phyloP scores from a whole-genome alignment of 2,329 filamentous ascomycete species.

The Apiospora hydei region DNA sequence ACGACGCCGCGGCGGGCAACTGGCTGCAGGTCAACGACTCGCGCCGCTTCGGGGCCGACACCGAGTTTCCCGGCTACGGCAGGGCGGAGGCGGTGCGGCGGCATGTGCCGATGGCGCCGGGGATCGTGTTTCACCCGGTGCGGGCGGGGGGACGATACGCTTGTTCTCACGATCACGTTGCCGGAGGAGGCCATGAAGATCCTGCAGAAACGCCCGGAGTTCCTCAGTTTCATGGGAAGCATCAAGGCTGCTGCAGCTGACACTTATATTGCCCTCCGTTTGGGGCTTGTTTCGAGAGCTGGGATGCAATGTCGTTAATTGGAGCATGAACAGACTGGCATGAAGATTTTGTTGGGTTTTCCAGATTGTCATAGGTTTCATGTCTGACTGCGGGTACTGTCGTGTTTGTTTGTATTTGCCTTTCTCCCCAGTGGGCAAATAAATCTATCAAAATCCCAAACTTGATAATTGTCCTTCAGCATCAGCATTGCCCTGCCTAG shows the following conservation, averaged over 20 bases:
- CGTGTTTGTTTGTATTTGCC: no score
- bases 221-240: neutral
- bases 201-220: rapidly evolving
- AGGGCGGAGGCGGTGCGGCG: neutral
- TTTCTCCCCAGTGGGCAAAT: no score
- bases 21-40: neutral
- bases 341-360: no score
- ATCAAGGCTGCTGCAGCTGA: neutral
- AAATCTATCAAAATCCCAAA: no score
- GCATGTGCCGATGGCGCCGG: neutral
- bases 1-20: neutral
- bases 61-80: neutral
- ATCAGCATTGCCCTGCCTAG: conserved; percentile 96
- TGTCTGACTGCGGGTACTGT: no score
- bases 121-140: neutral
- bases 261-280: neutral
- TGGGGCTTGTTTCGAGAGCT: neutral
- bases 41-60: neutral
- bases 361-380: no score
- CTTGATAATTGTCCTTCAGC: conserved; percentile 63
- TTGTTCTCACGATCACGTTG: neutral
- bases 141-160: neutral
- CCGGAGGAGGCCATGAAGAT: neutral
- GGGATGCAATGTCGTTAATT: no score
- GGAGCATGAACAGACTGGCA: no score